Percentiles rank a stretch among this genome's conserved stretches.
Conservation (phyloP, 176 grass and related monocot species). For the Triticum timopheevii region DNA sequence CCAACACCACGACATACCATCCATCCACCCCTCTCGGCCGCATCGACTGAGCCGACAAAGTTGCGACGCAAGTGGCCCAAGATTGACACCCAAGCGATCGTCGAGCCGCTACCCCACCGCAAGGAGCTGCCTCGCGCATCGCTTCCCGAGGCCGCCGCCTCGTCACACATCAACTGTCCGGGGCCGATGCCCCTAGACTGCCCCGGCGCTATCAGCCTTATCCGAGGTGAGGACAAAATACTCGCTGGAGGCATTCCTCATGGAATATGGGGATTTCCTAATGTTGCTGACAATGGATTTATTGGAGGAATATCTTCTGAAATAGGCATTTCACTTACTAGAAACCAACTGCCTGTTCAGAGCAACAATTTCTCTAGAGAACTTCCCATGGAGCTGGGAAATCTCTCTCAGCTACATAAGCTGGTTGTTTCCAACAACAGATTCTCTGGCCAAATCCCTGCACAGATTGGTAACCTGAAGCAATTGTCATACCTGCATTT, state of each 20-base stretch:
- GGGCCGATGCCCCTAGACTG: too few relatives aligned
- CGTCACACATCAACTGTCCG: too few relatives aligned
- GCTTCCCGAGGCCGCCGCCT: too few relatives aligned
- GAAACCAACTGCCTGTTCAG: slow-evolving; percentile 82
- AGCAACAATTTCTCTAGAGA: slow-evolving; percentile 67
- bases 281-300: slow-evolving; percentile 74
- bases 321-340: slow-evolving; percentile 57
- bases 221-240: background rate
- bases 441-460: slow-evolving; percentile 64
- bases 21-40: too few relatives aligned
- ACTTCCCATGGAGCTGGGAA: slow-evolving; percentile 68
- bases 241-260: slow-evolving; percentile 18
- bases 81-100: too few relatives aligned
- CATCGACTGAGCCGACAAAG: too few relatives aligned
- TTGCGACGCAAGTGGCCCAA: too few relatives aligned
- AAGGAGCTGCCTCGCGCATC: too few relatives aligned
- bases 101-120: too few relatives aligned
- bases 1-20: too few relatives aligned
- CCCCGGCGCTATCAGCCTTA: too few relatives aligned
- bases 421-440: slow-evolving; percentile 68
- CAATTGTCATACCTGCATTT: slow-evolving; percentile 73
- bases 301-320: slow-evolving; percentile 64
- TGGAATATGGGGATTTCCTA: slow-evolving; percentile 70
- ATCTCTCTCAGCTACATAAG: slow-evolving; percentile 55
- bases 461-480: slow-evolving; percentile 63